phyloP scores from a whole-genome alignment of 1,284 basidiomycete genomes.

The Ustilago sp. region DNA sequence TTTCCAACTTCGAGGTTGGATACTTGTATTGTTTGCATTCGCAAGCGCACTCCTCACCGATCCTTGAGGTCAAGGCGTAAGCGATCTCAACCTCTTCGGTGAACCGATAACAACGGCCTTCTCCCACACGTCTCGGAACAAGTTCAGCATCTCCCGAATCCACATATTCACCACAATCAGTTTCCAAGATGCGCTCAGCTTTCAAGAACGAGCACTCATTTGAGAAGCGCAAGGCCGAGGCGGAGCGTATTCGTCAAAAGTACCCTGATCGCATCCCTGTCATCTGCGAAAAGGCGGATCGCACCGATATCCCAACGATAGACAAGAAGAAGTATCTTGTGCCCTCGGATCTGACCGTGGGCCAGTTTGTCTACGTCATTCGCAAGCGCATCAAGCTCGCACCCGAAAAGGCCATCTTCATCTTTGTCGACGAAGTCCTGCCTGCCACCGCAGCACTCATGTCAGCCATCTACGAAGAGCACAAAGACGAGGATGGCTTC shows the following conservation, averaged over 20 bases:
- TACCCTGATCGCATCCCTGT: conserved; percentile 98
- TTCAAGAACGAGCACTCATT: conserved; percentile 99
- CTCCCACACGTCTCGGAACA: background rate
- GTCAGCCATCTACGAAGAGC: conserved; percentile 99
- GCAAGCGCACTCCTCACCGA: background rate
- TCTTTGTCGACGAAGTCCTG: conserved; percentile 84
- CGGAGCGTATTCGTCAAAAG: conserved; percentile 94
- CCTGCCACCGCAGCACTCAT: conserved; percentile 98
- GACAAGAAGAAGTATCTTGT: conserved; percentile 99
- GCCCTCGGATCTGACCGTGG: conserved; percentile 96
- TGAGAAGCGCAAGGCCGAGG: conserved; percentile 98
- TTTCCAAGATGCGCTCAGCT: conserved; percentile 84
- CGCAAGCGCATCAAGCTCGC: conserved; percentile 99
- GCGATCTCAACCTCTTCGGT: background rate
- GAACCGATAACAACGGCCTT: background rate
- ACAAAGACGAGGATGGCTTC: conserved; percentile 72
- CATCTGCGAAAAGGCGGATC: conserved; percentile 99
- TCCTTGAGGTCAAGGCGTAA: background rate
- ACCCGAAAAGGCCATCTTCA: conserved; percentile 87
- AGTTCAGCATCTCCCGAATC: background rate
- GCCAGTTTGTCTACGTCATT: conserved; percentile 97
- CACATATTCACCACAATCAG: no score
- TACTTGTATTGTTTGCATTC: background rate
- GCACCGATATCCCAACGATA: conserved; percentile 97
- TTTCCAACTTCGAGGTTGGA: background rate